Evolutionary conservation across 169 alveolate genomes (phyloP).

Genomic region (Besnoitia besnoiti): DNA sequence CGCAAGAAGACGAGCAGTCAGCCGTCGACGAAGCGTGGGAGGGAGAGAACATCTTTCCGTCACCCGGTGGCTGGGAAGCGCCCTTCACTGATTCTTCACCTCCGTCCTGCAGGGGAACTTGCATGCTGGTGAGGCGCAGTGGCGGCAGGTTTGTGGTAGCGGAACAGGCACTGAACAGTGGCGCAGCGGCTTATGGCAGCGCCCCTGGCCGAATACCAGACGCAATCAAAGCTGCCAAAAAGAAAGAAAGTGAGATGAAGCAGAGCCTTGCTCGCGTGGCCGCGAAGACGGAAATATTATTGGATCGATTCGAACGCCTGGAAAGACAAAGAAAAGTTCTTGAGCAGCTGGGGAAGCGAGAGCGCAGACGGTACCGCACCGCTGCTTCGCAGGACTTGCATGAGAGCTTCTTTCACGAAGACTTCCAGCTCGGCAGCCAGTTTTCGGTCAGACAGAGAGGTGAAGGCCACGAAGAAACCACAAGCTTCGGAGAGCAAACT

Average conservation of each 20-base stretch:
- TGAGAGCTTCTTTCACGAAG: too few species aligned
- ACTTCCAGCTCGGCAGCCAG: neutral
- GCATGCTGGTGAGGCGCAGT: neutral
- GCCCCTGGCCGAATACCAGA: neutral
- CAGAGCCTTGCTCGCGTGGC: neutral
- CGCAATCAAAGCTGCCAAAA: neutral
- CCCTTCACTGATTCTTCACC: neutral
- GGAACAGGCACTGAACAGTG: neutral
- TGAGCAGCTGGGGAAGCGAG: neutral
- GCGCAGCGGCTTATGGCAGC: neutral
- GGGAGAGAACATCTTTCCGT: neutral
- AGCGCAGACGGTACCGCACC: neutral
- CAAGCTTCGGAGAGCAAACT: neutral
- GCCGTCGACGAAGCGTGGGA: neutral
- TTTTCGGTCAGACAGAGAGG: neutral
- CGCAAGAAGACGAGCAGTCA: neutral
- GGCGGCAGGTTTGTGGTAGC: neutral
- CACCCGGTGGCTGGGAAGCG: neutral
- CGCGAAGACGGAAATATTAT: neutral
- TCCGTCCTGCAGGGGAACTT: neutral
- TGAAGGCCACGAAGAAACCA: neutral
- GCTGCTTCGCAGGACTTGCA: too few species aligned
- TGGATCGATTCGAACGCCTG: neutral
- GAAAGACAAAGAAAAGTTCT: neutral
- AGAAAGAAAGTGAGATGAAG: neutral